Percentiles rank a stretch among this genome's conserved stretches.
phyloP scores from a whole-genome alignment of 768 basidiomycete genomes.

The Auriculariales sp. region DNA sequence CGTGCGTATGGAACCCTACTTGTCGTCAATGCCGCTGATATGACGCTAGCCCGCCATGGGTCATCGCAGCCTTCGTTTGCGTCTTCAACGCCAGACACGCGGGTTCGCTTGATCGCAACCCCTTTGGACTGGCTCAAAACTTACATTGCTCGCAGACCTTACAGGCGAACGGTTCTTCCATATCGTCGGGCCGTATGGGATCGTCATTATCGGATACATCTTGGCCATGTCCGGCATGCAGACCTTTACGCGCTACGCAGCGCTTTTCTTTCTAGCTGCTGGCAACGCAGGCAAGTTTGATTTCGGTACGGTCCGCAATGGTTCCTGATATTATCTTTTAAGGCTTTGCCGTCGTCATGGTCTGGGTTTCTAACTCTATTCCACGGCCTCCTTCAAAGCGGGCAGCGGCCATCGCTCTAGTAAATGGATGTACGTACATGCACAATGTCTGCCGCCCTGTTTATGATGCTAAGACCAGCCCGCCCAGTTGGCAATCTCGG shows the following conservation, averaged over 20 bases:
- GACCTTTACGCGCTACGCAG: conserved; percentile 40
- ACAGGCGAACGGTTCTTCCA: conserved; percentile 58
- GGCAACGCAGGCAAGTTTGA: conserved; percentile 28
- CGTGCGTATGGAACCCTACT: conserved; percentile 23
- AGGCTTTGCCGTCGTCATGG: conserved; percentile 31
- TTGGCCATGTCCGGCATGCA: conserved; percentile 40
- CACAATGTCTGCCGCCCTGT: not conserved
- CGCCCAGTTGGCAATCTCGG: conserved; percentile 8
- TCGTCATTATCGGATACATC: conserved; percentile 43
- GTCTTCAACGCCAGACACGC: conserved; percentile 41
- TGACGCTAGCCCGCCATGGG: conserved; percentile 42
- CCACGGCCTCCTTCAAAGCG: conserved; percentile 45
- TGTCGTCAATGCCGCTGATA: not conserved
- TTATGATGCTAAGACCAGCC: not conserved
- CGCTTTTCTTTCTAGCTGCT: conserved; percentile 48
- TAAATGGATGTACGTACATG: conserved; percentile 29
- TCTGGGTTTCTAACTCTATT: conserved; percentile 49
- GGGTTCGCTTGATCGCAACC: conserved; percentile 15
- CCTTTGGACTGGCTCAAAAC: not conserved
- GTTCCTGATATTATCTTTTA: not conserved
- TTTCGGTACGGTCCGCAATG: not conserved
- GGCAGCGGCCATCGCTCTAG: conserved; percentile 44
- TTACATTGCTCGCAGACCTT: conserved; percentile 30
- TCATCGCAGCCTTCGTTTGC: conserved; percentile 35
- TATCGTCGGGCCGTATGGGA: conserved; percentile 42